Evolutionary conservation across 768 basidiomycete species (phyloP), one percentile per base, ranked within the genome.

Genomic region (Auriscalpium orientale): DNA sequence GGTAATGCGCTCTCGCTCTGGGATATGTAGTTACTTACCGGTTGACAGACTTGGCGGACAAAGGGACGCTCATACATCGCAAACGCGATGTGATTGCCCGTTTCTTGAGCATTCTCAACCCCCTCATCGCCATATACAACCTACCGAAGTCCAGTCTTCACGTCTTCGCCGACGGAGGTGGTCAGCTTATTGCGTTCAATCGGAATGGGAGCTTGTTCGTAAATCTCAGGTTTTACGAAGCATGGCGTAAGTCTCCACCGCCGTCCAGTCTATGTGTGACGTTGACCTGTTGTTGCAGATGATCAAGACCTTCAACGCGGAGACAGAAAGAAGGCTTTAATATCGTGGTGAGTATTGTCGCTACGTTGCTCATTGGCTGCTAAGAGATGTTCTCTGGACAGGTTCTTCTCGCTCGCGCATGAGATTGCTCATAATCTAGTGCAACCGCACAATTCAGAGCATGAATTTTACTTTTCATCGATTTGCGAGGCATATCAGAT

Each of bases 401-500:
- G 89, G 89, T 99, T 87, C 70, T 91, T 95, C 65, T 86, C 89
- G 1, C 77, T 97, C 13, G 93, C 95, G 0, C 95, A 97, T 67
- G 93, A 93, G 66, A 89, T 93, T 61, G 91, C 91, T 9, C 94
- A 98, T 70, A 98, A 95, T 65, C 74, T 97, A 2, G 86, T 95
- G 15, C 77, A 83, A 44, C 80, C 83, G 0, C 95, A 97, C 64
- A 94, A 95, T 67, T 85, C 90, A 1, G 87, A 94, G 65, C 94
- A 95, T 61, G 91, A 93, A 60, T 98, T 97, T 69, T 97, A 91
- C 69, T 94, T 95, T 64, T 91, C 91, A 33, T 84, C 89, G 7
- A 88, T 98, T 18, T 90, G 89, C 60, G 91, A 97, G 70, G 79
- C 76, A 36, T 77, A 79, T 64, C 66, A 85, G 28, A 59, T 74